These are phyloP conservation scores for Glaciozyma martinii DNA, from an alignment of 768 basidiomycete genomes.

Conservation along the genomic window DNA sequence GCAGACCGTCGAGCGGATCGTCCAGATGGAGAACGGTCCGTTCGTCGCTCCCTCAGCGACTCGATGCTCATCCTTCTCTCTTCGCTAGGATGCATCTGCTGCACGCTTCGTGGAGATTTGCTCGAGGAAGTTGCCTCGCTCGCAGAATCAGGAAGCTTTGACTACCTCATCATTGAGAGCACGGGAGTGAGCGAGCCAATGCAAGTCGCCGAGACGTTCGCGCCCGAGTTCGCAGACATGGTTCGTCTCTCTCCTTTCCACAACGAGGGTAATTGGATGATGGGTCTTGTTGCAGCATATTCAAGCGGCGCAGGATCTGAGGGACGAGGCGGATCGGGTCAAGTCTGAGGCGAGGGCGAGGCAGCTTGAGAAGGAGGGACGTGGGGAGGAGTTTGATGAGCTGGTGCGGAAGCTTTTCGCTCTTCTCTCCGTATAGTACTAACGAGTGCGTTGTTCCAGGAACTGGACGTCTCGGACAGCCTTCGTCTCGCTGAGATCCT, in stretches of 20 bases:
- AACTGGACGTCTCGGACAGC: not conserved
- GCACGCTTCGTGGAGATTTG: slow-evolving; percentile 39
- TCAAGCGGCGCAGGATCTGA: slow-evolving; percentile 24
- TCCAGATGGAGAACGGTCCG: slow-evolving; percentile 38
- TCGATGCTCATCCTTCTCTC: too few relatives aligned
- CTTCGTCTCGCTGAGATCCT: slow-evolving; percentile 36
- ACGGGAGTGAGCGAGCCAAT: slow-evolving; percentile 37
- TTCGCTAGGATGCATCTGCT: slow-evolving; percentile 38
- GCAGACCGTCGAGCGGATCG: slow-evolving; percentile 37
- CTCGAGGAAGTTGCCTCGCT: slow-evolving; percentile 39
- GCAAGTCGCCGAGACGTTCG: slow-evolving; percentile 40
- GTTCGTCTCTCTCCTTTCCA: not conserved
- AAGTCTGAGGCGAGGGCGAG: slow-evolving; percentile 6
- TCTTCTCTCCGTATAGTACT: too few relatives aligned
- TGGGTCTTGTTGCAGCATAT: not conserved
- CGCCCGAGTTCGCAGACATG: slow-evolving; percentile 33
- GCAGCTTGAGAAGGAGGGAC: not conserved
- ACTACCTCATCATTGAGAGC: slow-evolving; percentile 40
- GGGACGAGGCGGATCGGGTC: slow-evolving; percentile 5
- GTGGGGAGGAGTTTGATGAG: not conserved
- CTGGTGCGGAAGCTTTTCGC: too few relatives aligned
- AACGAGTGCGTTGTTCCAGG: not conserved
- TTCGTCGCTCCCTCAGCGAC: not conserved
- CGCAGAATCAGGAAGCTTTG: slow-evolving; percentile 34
- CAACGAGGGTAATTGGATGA: not conserved